Base-by-base conservation (phyloP, 2,329 filamentous ascomycete species). In the Colletotrichum sp. region DNA sequence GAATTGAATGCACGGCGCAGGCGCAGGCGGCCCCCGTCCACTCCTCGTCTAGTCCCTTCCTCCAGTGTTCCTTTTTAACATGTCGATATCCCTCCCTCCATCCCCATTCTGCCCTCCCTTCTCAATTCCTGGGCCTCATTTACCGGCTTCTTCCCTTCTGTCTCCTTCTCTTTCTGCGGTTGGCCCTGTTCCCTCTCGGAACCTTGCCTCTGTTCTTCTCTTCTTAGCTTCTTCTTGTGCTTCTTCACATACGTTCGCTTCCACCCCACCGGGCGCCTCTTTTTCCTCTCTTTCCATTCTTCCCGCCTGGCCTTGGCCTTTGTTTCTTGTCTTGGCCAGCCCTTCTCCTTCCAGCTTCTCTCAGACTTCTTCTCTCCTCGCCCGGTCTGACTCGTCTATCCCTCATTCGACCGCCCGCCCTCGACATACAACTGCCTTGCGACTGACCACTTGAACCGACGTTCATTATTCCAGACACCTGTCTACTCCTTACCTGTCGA, bases 81-180 rank as follows among this genome's bases (percentile, higher is more conserved):
- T 36, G 28, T 28, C 56, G 66, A 67, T 67, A 67, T 68, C 69
- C 69, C 62, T 72, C 58, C 69, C 43, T 66, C 52, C 38, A 64
- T 55, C 38, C 18, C 55, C 38, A 52, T 36, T 28, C 55, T 58
- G 21, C 66, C 48, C 71, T 74, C 62, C 62, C 69, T 72, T 58
- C 26, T 56, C 69, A 34, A 62, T 74, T 38, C 52, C 38, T n/a
- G 32, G 14, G 69, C 55, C 62, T 72, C 69, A 52, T 61, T 62
- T 72, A 26, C 43, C 24, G 63, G 73, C 56, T 67, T 72, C 68
- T 72, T 74, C 68, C 55, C 32, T 71, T 72, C 62, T 74, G 24
- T 43, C 61, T 65, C 24, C 14, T 26, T 56, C 43, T 38, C 48
- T 24, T 30, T n/a, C 61, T 59, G 34, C 62, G 32, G 52, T 16